Percentiles rank a stretch among this genome's conserved stretches.
phyloP scores from a whole-genome alignment of 169 alveolate genomes.

The Plasmodium knowlesi region DNA sequence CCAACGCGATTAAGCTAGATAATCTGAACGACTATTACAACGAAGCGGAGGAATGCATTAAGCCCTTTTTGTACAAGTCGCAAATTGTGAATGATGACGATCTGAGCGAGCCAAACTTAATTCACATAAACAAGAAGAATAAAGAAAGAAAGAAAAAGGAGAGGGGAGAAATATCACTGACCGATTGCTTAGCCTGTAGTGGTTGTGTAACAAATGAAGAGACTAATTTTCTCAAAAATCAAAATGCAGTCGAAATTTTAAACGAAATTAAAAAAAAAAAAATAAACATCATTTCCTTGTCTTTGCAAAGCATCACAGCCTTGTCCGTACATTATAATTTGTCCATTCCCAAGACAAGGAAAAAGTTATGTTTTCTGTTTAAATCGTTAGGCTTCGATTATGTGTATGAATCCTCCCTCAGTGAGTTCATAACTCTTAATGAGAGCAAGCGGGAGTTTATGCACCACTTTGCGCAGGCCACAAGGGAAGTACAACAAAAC shows the following conservation, averaged over 20 bases:
- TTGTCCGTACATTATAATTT: constrained; percentile 79
- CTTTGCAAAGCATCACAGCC: constrained; percentile 88
- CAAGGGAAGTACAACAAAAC: neutral
- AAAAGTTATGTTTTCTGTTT: constrained; percentile 75
- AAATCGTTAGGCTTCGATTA: constrained; percentile 72
- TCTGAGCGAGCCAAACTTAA: constrained; percentile 42
- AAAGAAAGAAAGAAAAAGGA: constrained; percentile 3
- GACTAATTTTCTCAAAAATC: constrained; percentile 87
- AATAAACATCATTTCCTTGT: constrained; percentile 82
- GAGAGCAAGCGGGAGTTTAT: constrained; percentile 72
- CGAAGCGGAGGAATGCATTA: constrained; percentile 88
- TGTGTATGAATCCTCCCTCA: constrained; percentile 75
- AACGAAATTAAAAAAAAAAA: constrained; percentile 50
- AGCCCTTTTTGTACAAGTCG: constrained; percentile 80
- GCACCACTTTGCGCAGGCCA: constrained; percentile 22
- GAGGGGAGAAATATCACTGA: constrained; percentile 73
- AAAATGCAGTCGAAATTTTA: constrained; percentile 85
- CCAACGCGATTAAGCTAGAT: constrained; percentile 85
- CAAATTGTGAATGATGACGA: constrained; percentile 55
- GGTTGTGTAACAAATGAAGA: constrained; percentile 95
- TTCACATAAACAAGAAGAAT: constrained; percentile 33
- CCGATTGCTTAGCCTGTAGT: constrained; percentile 93
- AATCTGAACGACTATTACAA: constrained; percentile 87
- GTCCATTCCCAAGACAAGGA: constrained; percentile 49
- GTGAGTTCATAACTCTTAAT: constrained; percentile 72